These are phyloP conservation scores for Aechmea fasciata DNA, from an alignment of 176 grass and related monocot species.

Conservation along the genomic window DNA sequence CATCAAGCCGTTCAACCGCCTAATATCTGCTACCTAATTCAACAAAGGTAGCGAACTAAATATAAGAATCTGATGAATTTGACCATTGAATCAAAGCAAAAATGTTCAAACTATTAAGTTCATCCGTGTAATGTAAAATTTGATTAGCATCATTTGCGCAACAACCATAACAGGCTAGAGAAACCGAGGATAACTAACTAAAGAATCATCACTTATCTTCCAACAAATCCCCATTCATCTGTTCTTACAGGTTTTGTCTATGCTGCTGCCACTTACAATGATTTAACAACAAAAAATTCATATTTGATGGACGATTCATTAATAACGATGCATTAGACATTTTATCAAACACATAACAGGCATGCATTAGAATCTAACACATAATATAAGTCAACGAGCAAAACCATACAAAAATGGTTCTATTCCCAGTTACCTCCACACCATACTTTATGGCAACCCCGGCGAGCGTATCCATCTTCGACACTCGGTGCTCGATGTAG, in stretches of 20 bases:
- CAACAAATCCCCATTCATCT: background rate
- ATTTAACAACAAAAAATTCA: background rate
- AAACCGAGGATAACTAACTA: background rate
- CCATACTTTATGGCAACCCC: constrained; percentile 96
- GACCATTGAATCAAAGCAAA: background rate
- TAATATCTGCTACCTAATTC: constrained; percentile 77
- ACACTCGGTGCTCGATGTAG: constrained; percentile 77
- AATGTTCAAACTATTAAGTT: background rate
- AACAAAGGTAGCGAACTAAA: background rate
- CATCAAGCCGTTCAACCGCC: constrained; percentile 72
- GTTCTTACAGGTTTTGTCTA: background rate
- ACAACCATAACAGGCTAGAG: no score
- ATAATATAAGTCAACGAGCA: no score
- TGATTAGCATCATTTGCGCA: background rate
- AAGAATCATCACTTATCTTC: background rate
- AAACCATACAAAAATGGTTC: constrained; percentile 6
- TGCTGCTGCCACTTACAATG: background rate
- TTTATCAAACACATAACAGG: background rate
- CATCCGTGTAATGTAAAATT: background rate
- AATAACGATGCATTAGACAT: background rate
- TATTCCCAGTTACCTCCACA: constrained; percentile 67
- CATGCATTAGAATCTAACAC: background rate
- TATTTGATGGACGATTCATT: no score
- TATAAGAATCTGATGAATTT: no score
- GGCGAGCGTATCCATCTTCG: constrained; percentile 88